Percentiles rank a stretch among this genome's conserved stretches.
These are phyloP conservation scores for Isatis lusitanica DNA, from an alignment of 441 rosid species.

Conservation along the genomic window DNA sequence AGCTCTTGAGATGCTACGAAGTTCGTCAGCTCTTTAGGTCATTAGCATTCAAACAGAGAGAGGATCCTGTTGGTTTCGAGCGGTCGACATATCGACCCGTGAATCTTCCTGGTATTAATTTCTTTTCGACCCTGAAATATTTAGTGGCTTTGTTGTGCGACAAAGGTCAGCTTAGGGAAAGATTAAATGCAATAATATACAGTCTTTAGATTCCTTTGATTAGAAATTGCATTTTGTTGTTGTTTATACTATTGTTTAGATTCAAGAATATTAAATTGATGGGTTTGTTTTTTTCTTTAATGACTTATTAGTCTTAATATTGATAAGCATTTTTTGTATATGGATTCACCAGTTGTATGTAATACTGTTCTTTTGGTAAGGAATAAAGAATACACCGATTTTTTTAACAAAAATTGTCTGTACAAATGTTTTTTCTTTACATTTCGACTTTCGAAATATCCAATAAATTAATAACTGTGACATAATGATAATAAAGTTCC, in stretches of 20 bases:
- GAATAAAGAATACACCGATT: constrained; percentile 1
- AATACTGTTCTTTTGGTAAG: not conserved
- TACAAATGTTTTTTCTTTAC: not conserved
- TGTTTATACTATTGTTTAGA: not conserved
- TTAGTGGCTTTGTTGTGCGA: constrained; percentile 22
- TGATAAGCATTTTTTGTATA: constrained; percentile 5
- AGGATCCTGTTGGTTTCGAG: constrained; percentile 20
- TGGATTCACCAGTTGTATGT: not conserved
- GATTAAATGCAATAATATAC: not conserved
- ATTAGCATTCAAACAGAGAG: constrained; percentile 26
- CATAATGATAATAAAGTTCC: not conserved
- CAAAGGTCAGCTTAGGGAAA: constrained; percentile 17
- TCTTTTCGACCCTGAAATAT: not conserved
- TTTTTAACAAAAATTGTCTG: not conserved
- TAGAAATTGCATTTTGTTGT: not conserved
- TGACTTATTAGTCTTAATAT: not conserved
- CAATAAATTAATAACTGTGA: too few species aligned
- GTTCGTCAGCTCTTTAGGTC: constrained; percentile 34
- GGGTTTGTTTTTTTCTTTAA: constrained; percentile 21
- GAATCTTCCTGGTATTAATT: constrained; percentile 2
- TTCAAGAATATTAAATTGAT: constrained; percentile 20
- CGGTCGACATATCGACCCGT: not conserved
- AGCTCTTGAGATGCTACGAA: constrained; percentile 23
- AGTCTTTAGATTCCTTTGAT: constrained; percentile 4
- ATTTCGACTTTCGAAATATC: not conserved